phyloP scores from a whole-genome alignment of 192 early-diverging fungal genomes.

The Polychytrium aggregatum region DNA sequence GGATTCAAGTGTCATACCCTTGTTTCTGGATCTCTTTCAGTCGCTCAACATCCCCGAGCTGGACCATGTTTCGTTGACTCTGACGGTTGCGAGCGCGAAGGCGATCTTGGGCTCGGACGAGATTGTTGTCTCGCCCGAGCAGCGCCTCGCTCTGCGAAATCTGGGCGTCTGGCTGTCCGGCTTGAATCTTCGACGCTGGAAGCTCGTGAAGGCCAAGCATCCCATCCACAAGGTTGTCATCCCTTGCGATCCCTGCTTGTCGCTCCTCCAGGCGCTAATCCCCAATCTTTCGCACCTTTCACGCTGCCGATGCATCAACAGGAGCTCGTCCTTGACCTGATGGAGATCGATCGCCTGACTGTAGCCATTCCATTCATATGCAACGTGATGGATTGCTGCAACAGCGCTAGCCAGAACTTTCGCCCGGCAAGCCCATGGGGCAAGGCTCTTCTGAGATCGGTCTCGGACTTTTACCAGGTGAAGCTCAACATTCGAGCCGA shows the following conservation, averaged over 20 bases:
- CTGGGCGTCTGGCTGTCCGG: constrained; percentile 93
- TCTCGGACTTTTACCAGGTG: constrained; percentile 85
- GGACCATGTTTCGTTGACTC: too few relatives aligned
- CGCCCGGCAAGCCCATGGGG: constrained; percentile 95
- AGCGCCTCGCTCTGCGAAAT: constrained; percentile 85
- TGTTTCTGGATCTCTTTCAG: too few relatives aligned
- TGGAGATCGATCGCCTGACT: constrained; percentile 71
- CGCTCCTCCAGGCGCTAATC: too few relatives aligned
- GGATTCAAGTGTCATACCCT: too few relatives aligned
- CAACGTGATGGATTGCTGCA: constrained; percentile 91
- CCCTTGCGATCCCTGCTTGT: too few relatives aligned
- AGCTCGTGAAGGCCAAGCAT: constrained; percentile 90
- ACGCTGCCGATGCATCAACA: too few relatives aligned
- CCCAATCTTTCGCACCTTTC: too few relatives aligned
- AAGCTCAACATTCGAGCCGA: constrained; percentile 96
- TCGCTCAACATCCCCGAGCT: too few relatives aligned
- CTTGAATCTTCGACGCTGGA: constrained; percentile 84
- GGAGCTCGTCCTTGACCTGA: constrained; percentile 85
- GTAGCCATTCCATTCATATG: constrained; percentile 98
- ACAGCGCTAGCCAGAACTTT: constrained; percentile 73
- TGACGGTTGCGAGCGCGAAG: too few relatives aligned
- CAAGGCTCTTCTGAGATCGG: constrained; percentile 83
- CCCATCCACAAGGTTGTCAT: constrained; percentile 90
- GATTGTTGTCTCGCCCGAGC: constrained; percentile 76
- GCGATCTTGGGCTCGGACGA: too few relatives aligned